Base-by-base conservation (phyloP, 257 asterid genomes). In the Agastache rugosa region DNA sequence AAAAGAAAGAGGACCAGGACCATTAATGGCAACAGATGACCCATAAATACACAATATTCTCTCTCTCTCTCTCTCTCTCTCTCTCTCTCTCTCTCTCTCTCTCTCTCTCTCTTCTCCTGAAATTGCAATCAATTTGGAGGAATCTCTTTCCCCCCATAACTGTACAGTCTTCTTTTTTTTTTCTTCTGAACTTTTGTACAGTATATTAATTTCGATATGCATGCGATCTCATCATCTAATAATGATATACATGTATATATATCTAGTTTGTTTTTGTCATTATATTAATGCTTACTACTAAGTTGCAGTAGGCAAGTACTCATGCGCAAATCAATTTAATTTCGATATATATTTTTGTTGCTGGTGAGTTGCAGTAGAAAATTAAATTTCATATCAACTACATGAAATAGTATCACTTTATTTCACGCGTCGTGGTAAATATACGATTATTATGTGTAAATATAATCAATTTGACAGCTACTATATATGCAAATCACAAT, bases 21-120 rank as follows among this genome's bases (percentile, higher is more conserved):
- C 80, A 80, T 85, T 85, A 77, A 85, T 82, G 83, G 83, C 70
- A 75, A 64, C 77, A 79, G 73, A 81, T 71, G 63, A 77, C 83
- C 81, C 81, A 55, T 79, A 81, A 81, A 79, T 56, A 59, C 77
- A 79, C 61, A 79, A 79, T 71, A 77, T 72, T 75, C 68, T 67
- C 81, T 80, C 69, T 77, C 41, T 73, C 41, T 31, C 37, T 5
- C 35, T 31, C 35, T 31, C 34, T 29, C 34, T 29, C 34, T 29
- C 34, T 29, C 34, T 29, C 34, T 58, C 59, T 77, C 77, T 77
- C 79, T 66, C 74, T 72, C 73, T 48, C 83, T 80, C 69, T 77
- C 41, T 66, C 39, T 68, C 50, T 78, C 75, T 75, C 78, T 67
- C 72, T 73, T 75, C 78, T 67, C 72, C 64, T 55, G 37, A 41